Percentiles rank a stretch among this genome's conserved stretches.
Evolutionary conservation across 2,329 filamentous ascomycete species (phyloP).

Genomic region (Xylariaceae sp.): DNA sequence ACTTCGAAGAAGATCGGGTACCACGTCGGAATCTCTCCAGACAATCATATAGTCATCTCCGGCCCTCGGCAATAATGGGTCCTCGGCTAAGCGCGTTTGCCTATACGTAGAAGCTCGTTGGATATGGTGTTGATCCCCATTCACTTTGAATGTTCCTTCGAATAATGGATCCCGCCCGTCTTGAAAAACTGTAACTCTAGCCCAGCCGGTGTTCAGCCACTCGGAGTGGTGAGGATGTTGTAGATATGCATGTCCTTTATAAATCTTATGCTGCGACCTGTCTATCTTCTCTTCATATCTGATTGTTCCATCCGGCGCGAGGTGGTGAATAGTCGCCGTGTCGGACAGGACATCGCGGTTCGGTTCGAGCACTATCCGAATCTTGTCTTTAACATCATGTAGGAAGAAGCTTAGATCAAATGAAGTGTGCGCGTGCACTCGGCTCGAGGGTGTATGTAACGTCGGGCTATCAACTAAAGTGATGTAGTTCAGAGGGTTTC

Average conservation of each 20-base stretch:
- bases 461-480: slow-evolving; percentile 70
- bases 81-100: slow-evolving; percentile 66
- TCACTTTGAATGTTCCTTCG: slow-evolving; percentile 81
- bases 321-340: slow-evolving; percentile 69
- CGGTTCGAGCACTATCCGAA: slow-evolving; percentile 80
- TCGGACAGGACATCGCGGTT: slow-evolving; percentile 86
- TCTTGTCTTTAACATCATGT: slow-evolving; percentile 61
- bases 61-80: slow-evolving; percentile 61
- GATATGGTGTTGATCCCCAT: slow-evolving; percentile 83
- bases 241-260: slow-evolving; percentile 74
- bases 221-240: slow-evolving; percentile 55
- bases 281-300: slow-evolving; percentile 65
- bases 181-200: slow-evolving; percentile 71
- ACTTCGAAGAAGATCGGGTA: slow-evolving; percentile 36
- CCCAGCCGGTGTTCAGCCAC: slow-evolving; percentile 85
- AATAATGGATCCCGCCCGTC: slow-evolving; percentile 82
- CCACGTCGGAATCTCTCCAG: slow-evolving; percentile 87
- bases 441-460: slow-evolving; percentile 75
- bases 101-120: slow-evolving; percentile 73
- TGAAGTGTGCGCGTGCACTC: slow-evolving; percentile 73
- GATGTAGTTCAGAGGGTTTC: slow-evolving; percentile 75
- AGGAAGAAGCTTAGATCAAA: slow-evolving; percentile 85
- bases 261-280: slow-evolving; percentile 75
- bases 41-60: slow-evolving; percentile 79
- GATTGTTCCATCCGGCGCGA: slow-evolving; percentile 70